These are phyloP conservation scores for Fusarium nodosum DNA, from an alignment of 2,329 filamentous ascomycete genomes.

Conservation along the genomic window DNA sequence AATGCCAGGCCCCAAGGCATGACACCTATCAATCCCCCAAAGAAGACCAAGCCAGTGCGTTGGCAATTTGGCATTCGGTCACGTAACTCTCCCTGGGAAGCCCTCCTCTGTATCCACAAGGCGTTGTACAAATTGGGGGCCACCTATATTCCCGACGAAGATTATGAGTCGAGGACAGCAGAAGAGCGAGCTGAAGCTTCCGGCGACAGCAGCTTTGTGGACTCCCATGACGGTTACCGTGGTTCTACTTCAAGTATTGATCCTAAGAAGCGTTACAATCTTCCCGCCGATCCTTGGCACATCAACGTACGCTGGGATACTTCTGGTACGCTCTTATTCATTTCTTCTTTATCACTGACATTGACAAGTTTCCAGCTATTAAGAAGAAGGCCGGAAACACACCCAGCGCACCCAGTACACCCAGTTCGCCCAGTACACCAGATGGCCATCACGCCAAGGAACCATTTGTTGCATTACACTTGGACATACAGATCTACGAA, in stretches of 20 bases:
- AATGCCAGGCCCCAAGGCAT: constrained; percentile 71
- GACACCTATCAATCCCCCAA: constrained; percentile 73
- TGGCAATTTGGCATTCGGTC: constrained; percentile 99
- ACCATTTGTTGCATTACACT: constrained; percentile 88
- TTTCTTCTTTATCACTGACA: background rate
- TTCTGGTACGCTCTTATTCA: constrained; percentile 71
- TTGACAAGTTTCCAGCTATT: constrained; percentile 50
- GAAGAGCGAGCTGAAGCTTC: constrained; percentile 56
- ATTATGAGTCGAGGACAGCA: constrained; percentile 64
- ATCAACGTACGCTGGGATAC: constrained; percentile 92
- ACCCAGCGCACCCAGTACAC: constrained; percentile 40
- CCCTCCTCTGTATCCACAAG: constrained; percentile 94
- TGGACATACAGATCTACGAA: constrained; percentile 96
- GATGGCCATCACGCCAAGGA: constrained; percentile 60
- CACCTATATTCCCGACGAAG: constrained; percentile 82
- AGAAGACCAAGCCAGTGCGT: constrained; percentile 84
- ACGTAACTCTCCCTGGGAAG: constrained; percentile 93
- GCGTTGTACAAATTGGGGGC: constrained; percentile 89
- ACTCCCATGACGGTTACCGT: constrained; percentile 55
- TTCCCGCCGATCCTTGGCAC: constrained; percentile 96
- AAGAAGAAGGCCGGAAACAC: constrained; percentile 42
- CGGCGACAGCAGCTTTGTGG: constrained; percentile 59
- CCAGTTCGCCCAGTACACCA: constrained; percentile 44
- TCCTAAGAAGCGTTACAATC: constrained; percentile 75
- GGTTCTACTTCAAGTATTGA: constrained; percentile 62